Base-by-base conservation (phyloP, 345 rosid genomes). In the Boechera retrofracta region DNA sequence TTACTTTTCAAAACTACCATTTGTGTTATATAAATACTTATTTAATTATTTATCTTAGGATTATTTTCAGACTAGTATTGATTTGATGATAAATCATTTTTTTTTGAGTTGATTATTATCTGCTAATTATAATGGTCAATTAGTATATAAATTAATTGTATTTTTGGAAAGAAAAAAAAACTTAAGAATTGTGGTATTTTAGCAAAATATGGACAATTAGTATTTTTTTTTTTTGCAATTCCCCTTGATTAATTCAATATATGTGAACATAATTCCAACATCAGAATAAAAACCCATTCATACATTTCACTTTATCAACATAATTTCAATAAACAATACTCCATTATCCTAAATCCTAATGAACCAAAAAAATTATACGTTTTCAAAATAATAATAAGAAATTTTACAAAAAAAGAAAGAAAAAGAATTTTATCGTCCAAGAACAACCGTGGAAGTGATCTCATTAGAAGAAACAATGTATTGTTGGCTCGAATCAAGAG, bases 401-500 rank as follows among this genome's bases (percentile, higher is more conserved):
- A 44, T 76, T 77, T 63, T 71, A 77, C 80, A 63, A 44, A 13
- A 44, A 44, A 31, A 13, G 9, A 8, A 10, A 42, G 45, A 21
- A 66, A 36, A 24, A 5, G 8, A 48, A 63, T 71, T n/a, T 28
- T 67, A 78, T 78, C 81, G 56, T 24, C 81, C 81, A 78, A 73
- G 73, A 60, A 78, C 74, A 67, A 78, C 70, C 4, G 77, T 78
- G n/a, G 64, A 51, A 78, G 77, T 78, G 39, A 73, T 78, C 58
- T 72, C 81, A 59, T 78, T 78, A 52, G 74, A 66, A 52, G 81
- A 78, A 67, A 67, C 78, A 52, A 78, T 44, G 13, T 78, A 60
- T 15, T 78, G 77, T 52, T 78, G 81, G 42, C 74, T 78, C 5
- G 81, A 78, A 78, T 78, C 81, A 73, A 78, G 74, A 72, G 52